These are phyloP conservation scores for Dothideomycetes sp. DNA, from an alignment of 2,329 filamentous ascomycete genomes.

Conservation along the genomic window DNA sequence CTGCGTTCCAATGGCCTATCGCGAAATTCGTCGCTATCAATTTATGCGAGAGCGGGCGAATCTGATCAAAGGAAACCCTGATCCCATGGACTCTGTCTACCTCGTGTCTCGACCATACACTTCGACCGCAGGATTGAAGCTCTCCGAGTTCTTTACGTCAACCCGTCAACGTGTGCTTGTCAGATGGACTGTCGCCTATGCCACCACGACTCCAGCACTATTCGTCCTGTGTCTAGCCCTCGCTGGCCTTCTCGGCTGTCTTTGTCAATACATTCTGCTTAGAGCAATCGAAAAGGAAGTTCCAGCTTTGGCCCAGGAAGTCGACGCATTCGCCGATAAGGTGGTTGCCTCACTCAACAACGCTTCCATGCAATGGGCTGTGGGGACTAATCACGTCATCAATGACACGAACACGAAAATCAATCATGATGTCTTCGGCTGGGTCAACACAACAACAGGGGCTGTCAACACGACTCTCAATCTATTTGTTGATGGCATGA, in stretches of 20 bases:
- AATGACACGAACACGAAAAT: conserved; percentile 54
- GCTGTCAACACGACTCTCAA: conserved; percentile 82
- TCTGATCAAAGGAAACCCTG: conserved; percentile 56
- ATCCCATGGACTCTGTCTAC: conserved; percentile 81
- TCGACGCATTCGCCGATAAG: conserved; percentile 65
- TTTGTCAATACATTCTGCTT: conserved; percentile 74
- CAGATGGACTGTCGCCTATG: conserved; percentile 78
- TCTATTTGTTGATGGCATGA: conserved; percentile 67
- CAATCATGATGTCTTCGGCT: conserved; percentile 75
- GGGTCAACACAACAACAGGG: conserved; percentile 72
- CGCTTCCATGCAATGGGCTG: conserved; percentile 66
- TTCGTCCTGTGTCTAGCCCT: conserved; percentile 75
- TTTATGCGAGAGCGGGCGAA: conserved; percentile 58
- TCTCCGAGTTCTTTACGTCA: conserved; percentile 54
- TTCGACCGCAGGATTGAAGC: conserved; percentile 57
- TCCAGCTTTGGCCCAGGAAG: conserved; percentile 61
- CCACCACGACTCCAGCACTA: conserved; percentile 74
- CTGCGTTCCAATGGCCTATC: conserved; percentile 68
- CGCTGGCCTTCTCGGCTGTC: conserved; percentile 70
- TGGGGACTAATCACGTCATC: conserved; percentile 64
- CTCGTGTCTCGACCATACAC: conserved; percentile 74
- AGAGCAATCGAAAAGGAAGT: conserved; percentile 62
- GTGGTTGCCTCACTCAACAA: conserved; percentile 63
- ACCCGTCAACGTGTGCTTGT: conserved; percentile 58
- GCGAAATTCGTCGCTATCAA: conserved; percentile 69